Base-by-base conservation (phyloP, 257 asterid species). In the Avicennia marina region DNA sequence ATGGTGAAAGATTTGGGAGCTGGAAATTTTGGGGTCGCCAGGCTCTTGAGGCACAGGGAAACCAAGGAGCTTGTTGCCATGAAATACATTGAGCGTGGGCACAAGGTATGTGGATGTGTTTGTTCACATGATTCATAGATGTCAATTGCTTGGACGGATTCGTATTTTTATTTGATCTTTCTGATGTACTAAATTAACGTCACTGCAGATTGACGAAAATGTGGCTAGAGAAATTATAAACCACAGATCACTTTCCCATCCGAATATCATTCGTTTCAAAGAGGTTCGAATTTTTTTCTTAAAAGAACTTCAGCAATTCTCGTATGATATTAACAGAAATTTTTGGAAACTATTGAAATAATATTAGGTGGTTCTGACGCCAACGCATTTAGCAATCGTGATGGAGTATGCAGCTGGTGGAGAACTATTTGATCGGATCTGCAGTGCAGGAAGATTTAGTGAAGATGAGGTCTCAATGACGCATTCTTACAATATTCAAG, bases 371-470 rank as follows among this genome's bases (percentile, higher is more conserved):
- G 83, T 76, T 44, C 47, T 76, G 70, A 80, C 81, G 13, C 77
- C 81, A 13, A 80, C 87, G 7, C 83, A 80, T 73, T 64, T 80
- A 63, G 81, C 66, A 0, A 85, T 85, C 21, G 86, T 85, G 39
- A 85, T 85, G 95, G 91, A 85, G 72, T 85, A 82, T 55, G 95
- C 91, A 16, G 79, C 86, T 8, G 95, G 95, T 16, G 95, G 89
- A 51, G 95, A 85, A 44, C 71, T 85, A 5, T 85, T 85, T 58
- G 81, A 79, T 10, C 78, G 81, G 17, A 85, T 85, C 22, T 85
- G 95, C 58, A 73, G 16, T 47, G 83, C 83, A 31, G 87, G 87
- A 17, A 68, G 83, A 73, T 80, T 80, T 47, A 80, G 91, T 64
- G 88, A 82, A 74, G 79, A 81, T 49, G 91, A 82, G 84, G 86